A percentile compares a stretch with the other conserved stretches of the same genome.
phyloP scores from a whole-genome alignment of 345 rosid genomes.

The Combretum micranthum region DNA sequence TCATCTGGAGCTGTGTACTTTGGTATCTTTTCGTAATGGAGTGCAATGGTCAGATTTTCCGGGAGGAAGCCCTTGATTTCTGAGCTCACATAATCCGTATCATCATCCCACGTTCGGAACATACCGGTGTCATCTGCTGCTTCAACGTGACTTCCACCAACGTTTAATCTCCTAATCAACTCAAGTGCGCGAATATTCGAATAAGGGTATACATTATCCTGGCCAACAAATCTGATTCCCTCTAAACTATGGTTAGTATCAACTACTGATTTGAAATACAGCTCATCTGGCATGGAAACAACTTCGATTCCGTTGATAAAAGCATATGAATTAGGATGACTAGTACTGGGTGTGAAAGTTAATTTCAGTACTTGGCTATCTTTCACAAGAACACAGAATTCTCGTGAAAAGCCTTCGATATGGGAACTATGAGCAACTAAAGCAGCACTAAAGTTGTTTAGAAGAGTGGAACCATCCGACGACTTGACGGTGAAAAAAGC shows the following conservation, averaged over 20 bases:
- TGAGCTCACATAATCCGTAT: slow-evolving; percentile 6
- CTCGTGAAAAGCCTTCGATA: neutral
- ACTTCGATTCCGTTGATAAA: slow-evolving; percentile 33
- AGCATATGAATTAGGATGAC: slow-evolving; percentile 14
- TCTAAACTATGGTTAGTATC: neutral
- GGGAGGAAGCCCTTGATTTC: slow-evolving; percentile 3
- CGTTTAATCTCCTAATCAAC: slow-evolving; percentile 28
- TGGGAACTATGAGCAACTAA: neutral
- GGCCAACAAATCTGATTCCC: neutral
- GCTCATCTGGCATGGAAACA: slow-evolving; percentile 27
- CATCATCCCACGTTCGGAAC: slow-evolving; percentile 28
- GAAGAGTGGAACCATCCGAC: slow-evolving; percentile 12
- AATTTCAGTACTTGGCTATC: slow-evolving; percentile 15
- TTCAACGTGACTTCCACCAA: slow-evolving; percentile 17
- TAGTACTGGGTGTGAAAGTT: slow-evolving; percentile 20
- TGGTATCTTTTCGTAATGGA: slow-evolving; percentile 9
- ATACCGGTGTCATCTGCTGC: slow-evolving; percentile 20
- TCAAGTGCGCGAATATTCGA: slow-evolving; percentile 10
- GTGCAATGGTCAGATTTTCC: neutral
- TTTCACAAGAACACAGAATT: slow-evolving; percentile 3
- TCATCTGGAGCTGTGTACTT: slow-evolving; percentile 20
- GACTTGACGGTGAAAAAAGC: slow-evolving; percentile 20
- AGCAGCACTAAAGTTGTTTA: slow-evolving; percentile 22
- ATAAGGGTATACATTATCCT: neutral
- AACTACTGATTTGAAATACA: neutral